Evolutionary conservation across 805 yeast genomes (phyloP).

Genomic region (Cyberlindnera xishuangbannaensis): DNA sequence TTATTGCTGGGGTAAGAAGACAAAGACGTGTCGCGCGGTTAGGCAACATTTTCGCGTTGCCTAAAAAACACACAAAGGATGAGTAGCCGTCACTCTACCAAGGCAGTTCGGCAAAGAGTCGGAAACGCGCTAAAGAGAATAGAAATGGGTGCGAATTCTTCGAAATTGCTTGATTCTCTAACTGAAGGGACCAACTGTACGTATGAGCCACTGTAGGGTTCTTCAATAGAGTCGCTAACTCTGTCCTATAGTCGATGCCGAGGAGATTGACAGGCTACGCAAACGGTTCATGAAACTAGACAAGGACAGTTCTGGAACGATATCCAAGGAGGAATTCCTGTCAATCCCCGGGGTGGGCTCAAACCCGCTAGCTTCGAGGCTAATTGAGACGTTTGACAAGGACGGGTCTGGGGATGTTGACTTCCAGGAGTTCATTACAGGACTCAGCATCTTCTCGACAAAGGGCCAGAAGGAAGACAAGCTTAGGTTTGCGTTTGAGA

Average conservation of each 20-base stretch:
- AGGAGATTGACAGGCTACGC: constrained; percentile 85
- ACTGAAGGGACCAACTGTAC: constrained; percentile 75
- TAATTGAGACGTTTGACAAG: constrained; percentile 90
- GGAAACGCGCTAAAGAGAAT: no score
- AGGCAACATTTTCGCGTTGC: background rate
- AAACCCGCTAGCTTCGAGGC: constrained; percentile 84
- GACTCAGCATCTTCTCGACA: constrained; percentile 81
- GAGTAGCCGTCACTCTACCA: background rate
- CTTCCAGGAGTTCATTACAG: constrained; percentile 88
- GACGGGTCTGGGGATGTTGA: constrained; percentile 93
- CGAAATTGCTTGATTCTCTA: constrained; percentile 58
- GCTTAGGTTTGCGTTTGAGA: constrained; percentile 81
- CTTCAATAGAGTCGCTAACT: constrained; percentile 3
- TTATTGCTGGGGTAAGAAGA: background rate
- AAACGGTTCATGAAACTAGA: constrained; percentile 94
- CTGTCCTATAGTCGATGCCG: constrained; percentile 52
- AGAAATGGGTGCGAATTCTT: constrained; percentile 50
- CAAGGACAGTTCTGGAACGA: constrained; percentile 86
- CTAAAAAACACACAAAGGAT: no score
- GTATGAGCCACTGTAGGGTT: constrained; percentile 16
- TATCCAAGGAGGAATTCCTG: constrained; percentile 85
- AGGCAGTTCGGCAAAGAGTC: no score
- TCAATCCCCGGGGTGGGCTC: constrained; percentile 88
- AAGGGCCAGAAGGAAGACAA: constrained; percentile 78
- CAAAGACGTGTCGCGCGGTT: background rate